phyloP scores from a whole-genome alignment of 1,284 basidiomycete species.

The Schizophyllum amplum region DNA sequence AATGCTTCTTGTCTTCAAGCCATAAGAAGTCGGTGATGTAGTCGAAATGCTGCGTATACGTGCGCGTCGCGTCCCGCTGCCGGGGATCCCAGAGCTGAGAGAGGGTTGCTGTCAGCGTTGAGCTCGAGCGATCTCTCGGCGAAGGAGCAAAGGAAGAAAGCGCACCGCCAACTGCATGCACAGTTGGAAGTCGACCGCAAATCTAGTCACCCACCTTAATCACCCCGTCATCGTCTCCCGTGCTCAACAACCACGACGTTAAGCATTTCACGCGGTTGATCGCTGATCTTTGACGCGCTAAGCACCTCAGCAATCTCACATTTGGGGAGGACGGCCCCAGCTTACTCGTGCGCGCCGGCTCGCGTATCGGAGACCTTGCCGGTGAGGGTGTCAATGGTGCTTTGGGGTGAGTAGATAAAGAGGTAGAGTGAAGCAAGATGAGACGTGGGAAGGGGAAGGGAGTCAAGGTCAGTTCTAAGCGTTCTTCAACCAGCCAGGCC shows the following conservation, averaged over 20 bases:
- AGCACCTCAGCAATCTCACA: constrained; percentile 2
- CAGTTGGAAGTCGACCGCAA: constrained; percentile 3
- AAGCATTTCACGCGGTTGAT: constrained; percentile 78
- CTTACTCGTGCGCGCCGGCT: constrained; percentile 74
- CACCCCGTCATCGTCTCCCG: constrained; percentile 91
- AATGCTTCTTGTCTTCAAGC: constrained; percentile 77
- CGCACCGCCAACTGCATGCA: constrained; percentile 5
- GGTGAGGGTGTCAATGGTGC: constrained; percentile 62
- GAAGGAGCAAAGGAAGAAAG: not conserved
- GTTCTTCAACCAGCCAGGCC: constrained; percentile 22
- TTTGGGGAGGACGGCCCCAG: constrained; percentile 30
- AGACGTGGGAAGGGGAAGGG: not conserved
- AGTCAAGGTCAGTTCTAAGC: constrained; percentile 1
- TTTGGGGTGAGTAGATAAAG: constrained; percentile 26
- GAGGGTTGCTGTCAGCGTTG: not conserved
- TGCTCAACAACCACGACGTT: constrained; percentile 64
- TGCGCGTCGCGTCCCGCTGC: constrained; percentile 50
- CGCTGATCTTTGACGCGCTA: constrained; percentile 46
- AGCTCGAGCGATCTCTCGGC: no score
- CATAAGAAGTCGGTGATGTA: constrained; percentile 93
- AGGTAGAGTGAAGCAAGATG: no score
- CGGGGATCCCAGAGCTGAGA: constrained; percentile 84
- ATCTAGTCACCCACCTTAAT: constrained; percentile 58
- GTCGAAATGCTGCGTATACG: constrained; percentile 87
- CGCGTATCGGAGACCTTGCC: constrained; percentile 59